These are phyloP conservation scores for Paraphysoderma sedebokerense DNA, from an alignment of 371 early-diverging fungal genomes.

Conservation along the genomic window DNA sequence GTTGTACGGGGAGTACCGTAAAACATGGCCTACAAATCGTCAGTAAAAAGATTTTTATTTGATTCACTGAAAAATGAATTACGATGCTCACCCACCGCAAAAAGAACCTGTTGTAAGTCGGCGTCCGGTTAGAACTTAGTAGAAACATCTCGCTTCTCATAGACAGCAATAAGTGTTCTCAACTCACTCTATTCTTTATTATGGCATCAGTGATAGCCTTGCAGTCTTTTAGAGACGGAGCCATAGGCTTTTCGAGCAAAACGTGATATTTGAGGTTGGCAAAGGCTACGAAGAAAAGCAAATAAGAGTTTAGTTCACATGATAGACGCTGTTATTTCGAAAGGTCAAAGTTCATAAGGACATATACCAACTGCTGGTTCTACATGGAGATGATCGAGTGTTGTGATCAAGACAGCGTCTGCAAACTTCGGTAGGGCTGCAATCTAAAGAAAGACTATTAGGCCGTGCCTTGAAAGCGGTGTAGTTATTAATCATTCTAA, in stretches of 20 bases:
- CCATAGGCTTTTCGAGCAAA: conserved; percentile 38
- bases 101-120: no score
- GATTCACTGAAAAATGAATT: no score
- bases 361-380: conserved; percentile 11
- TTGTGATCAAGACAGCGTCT: conserved; percentile 9
- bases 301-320: conserved; percentile 5
- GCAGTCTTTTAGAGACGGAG: conserved; percentile 20
- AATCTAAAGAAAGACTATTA: background rate
- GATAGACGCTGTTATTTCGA: conserved; percentile 9
- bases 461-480: background rate
- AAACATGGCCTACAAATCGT: conserved; percentile 22
- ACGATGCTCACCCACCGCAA: no score
- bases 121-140: no score
- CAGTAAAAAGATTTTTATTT: conserved; percentile 2
- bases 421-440: conserved; percentile 4
- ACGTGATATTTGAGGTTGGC: conserved; percentile 26
- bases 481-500: background rate
- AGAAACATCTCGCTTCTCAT: no score
- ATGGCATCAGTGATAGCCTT: conserved; percentile 18
- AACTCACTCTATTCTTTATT: conserved; percentile 10
- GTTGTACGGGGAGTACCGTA: conserved; percentile 31
- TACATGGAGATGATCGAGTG: conserved; percentile 8
- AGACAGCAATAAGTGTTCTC: no score
- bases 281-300: conserved; percentile 8
- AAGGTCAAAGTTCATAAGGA: no score